These are phyloP conservation scores for Harringtonia lauricola DNA, from an alignment of 2,329 filamentous ascomycete genomes.

Conservation along the genomic window DNA sequence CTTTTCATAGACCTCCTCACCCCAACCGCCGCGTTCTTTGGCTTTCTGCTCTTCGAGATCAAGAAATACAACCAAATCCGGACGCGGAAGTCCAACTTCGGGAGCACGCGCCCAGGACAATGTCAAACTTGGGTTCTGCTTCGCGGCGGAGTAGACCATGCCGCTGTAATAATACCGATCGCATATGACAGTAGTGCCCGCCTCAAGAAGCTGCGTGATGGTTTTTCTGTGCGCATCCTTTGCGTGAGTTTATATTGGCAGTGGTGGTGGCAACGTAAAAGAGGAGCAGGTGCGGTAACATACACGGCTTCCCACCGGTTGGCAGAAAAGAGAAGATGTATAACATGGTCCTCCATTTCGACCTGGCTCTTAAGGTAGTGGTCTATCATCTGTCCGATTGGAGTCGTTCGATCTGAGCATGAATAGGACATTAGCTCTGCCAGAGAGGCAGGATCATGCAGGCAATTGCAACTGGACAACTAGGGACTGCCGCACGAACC, in stretches of 20 bases:
- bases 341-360: conserved; percentile 75
- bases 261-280: neutral
- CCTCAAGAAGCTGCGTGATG: conserved; percentile 42
- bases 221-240: conserved; percentile 25
- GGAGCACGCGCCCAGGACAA: conserved; percentile 75
- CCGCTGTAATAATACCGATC: conserved; percentile 96
- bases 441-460: no score
- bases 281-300: conserved; percentile 14
- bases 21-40: conserved; percentile 71
- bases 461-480: no score
- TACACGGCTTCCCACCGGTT: conserved; percentile 74
- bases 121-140: conserved; percentile 57
- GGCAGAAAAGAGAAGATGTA: conserved; percentile 82
- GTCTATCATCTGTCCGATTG: conserved; percentile 82
- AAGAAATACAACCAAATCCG: conserved; percentile 80
- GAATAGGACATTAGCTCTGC: no score
- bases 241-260: no score
- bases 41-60: conserved; percentile 68
- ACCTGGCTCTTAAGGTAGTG: conserved; percentile 62
- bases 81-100: conserved; percentile 76
- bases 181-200: conserved; percentile 67
- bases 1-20: conserved; percentile 80
- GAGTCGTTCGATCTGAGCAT: conserved; percentile 60
- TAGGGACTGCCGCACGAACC: no score
- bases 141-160: conserved; percentile 86